phyloP scores from a whole-genome alignment of 352 stramenopile species.

The Halophytophthora batemanensis region DNA sequence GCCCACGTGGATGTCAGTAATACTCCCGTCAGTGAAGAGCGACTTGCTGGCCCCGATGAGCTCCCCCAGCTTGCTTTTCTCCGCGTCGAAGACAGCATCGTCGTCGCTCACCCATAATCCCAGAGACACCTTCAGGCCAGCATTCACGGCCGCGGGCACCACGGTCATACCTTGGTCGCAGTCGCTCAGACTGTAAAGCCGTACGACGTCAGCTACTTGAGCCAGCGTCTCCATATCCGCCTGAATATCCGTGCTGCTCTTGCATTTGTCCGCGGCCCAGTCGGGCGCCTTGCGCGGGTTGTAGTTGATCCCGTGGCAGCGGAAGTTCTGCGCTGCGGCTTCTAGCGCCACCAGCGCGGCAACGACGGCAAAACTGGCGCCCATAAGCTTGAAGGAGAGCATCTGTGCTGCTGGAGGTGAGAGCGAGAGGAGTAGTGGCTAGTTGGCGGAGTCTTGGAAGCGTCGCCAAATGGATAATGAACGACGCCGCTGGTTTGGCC shows the following conservation, averaged over 20 bases:
- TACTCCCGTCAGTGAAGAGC: constrained; percentile 21
- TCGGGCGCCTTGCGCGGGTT: constrained; percentile 51
- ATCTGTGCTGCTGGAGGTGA: constrained; percentile 10
- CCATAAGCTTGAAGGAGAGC: constrained; percentile 23
- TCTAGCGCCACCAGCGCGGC: constrained; percentile 4
- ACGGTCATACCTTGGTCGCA: constrained; percentile 46
- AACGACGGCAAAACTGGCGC: constrained; percentile 4
- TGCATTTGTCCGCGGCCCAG: constrained; percentile 55
- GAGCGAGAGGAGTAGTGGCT: constrained; percentile 2
- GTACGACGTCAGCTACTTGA: constrained; percentile 38
- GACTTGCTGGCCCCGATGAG: constrained; percentile 26
- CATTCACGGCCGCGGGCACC: constrained; percentile 39
- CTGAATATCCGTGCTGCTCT: constrained; percentile 33
- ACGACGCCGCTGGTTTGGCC: no score
- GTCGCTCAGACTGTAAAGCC: constrained; percentile 61
- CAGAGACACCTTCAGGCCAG: constrained; percentile 48
- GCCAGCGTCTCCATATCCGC: constrained; percentile 41
- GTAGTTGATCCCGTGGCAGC: constrained; percentile 70
- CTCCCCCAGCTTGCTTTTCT: constrained; percentile 34
- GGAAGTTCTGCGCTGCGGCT: constrained; percentile 20
- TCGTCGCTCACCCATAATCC: constrained; percentile 59
- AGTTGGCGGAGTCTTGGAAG: constrained; percentile 5
- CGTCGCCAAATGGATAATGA: constrained; percentile 23
- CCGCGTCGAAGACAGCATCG: constrained; percentile 32
- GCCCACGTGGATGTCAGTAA: constrained; percentile 61